Conservation (phyloP, 495 filamentous ascomycete genomes). For the Penicillium manginii region DNA sequence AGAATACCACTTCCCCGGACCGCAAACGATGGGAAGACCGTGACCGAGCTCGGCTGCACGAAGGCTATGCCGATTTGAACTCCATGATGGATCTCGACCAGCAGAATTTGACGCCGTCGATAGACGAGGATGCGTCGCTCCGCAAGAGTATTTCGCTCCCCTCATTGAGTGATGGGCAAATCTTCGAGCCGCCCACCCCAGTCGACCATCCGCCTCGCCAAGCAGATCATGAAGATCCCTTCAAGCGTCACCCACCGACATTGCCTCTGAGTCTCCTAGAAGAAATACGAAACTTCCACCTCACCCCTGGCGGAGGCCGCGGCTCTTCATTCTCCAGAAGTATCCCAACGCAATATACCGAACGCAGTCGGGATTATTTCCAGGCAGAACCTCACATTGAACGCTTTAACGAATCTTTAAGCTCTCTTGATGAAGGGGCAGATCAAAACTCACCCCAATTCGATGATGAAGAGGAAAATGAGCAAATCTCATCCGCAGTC, state of each 20-base stretch:
- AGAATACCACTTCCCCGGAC: conserved; percentile 68
- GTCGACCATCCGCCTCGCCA: conserved; percentile 12
- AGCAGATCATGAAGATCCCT: conserved; percentile 27
- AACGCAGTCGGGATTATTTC: conserved; percentile 39
- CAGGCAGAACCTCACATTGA: conserved; percentile 26
- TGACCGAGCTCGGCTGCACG: conserved; percentile 29
- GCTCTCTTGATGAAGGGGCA: conserved; percentile 33
- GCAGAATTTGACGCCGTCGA: background rate
- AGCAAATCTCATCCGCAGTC: conserved; percentile 92
- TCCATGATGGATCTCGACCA: conserved; percentile 12
- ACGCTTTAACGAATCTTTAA: conserved; percentile 26
- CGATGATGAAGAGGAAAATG: conserved; percentile 85
- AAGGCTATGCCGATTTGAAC: conserved; percentile 27
- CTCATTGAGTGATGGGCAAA: conserved; percentile 31
- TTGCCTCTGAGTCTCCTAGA: conserved; percentile 59
- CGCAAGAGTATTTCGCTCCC: conserved; percentile 42
- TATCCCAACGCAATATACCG: conserved; percentile 51
- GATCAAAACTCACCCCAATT: conserved; percentile 49
- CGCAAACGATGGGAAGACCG: conserved; percentile 45
- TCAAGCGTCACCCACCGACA: conserved; percentile 31
- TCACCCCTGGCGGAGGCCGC: conserved; percentile 56
- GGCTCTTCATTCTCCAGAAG: conserved; percentile 59
- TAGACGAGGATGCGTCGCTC: conserved; percentile 26
- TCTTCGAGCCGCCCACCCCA: conserved; percentile 21
- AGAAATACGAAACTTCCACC: conserved; percentile 63